Evolutionary conservation across 208 protist species (phyloP), one percentile per base, ranked within the genome.

Genomic region (Phytomonas sp.): DNA sequence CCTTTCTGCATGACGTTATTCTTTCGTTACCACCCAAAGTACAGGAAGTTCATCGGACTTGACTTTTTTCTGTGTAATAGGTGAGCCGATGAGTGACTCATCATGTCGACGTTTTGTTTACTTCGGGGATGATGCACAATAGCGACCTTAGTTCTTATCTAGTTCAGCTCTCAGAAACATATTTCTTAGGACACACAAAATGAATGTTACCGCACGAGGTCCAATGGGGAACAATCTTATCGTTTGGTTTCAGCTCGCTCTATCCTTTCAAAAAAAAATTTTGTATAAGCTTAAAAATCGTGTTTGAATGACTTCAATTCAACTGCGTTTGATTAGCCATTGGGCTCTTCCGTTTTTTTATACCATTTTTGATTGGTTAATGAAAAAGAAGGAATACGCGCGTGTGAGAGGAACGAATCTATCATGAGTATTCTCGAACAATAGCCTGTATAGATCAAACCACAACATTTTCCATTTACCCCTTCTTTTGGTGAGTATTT

Each of bases 1-100:
- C 70, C 8, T 90, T 93, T 77, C 63, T 93, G 61, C 75, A 78
- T 14, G 64, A 78, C n/a, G 78, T 87, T 66, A 75, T 90, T 31
- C 40, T 73, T 29, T 78, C 82, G 1, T 61, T 87, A 3, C 82
- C 82, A 31, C 82, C 82, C 8, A 49, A 49, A 23, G 2, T 49
- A 12, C 40, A 12, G 19, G 14, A 49, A 49, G 7, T 49, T 49
- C 12, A 23, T 1, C 40, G 12, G 40, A 19, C 40, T 19, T 12
- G 6, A 23, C 40, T 12, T 49, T 19, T 49, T 19, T 49, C 40
- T 49, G 40, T 16, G 12, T 49, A 16, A 49, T 49, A 12, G 12
- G 40, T 16, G 40, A 49, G 2, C 12, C 19, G 40, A 19, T 49
- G 12, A 49, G 40, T 2, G 3, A 16, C 40, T 19, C 19, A 49